phyloP scores from a whole-genome alignment of 2,329 filamentous ascomycete species.

The Penicillium sp. region DNA sequence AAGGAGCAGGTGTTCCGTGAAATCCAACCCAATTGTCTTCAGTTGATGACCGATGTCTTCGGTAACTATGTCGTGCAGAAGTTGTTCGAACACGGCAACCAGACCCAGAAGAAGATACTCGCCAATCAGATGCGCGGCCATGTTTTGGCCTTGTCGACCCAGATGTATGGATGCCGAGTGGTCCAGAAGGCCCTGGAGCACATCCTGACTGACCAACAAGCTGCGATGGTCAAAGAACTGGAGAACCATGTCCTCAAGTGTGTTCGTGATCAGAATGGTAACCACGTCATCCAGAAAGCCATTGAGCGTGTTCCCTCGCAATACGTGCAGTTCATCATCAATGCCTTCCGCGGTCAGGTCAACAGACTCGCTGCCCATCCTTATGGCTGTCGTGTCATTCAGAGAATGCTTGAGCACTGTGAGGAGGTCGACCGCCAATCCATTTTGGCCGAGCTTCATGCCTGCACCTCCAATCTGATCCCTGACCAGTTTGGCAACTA shows the following conservation, averaged over 20 bases:
- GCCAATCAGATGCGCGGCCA: slow-evolving; percentile 85
- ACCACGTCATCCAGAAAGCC: slow-evolving; percentile 94
- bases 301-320: slow-evolving; percentile 75
- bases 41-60: slow-evolving; percentile 94
- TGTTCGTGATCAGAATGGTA: slow-evolving; percentile 85
- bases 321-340: slow-evolving; percentile 81
- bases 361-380: slow-evolving; percentile 70
- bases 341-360: slow-evolving; percentile 73
- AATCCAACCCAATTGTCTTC: slow-evolving; percentile 76
- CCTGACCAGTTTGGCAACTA: slow-evolving; percentile 94
- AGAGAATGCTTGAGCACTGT: slow-evolving; percentile 83
- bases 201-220: slow-evolving; percentile 88
- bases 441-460: slow-evolving; percentile 76
- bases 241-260: slow-evolving; percentile 72
- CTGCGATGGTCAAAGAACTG: slow-evolving; percentile 76
- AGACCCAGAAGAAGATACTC: slow-evolving; percentile 84
- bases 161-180: slow-evolving; percentile 92
- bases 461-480: slow-evolving; percentile 68
- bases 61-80: slow-evolving; percentile 99
- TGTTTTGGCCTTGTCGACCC: slow-evolving; percentile 72
- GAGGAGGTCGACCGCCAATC: slow-evolving; percentile 66
- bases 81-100: slow-evolving; percentile 92
- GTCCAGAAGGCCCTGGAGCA: slow-evolving; percentile 95
- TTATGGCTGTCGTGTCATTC: slow-evolving; percentile 90
- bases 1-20: slow-evolving; percentile 89